These are phyloP conservation scores for Umbellularia californica DNA, from an alignment of 164 flowering plant genomes.

Conservation along the genomic window DNA sequence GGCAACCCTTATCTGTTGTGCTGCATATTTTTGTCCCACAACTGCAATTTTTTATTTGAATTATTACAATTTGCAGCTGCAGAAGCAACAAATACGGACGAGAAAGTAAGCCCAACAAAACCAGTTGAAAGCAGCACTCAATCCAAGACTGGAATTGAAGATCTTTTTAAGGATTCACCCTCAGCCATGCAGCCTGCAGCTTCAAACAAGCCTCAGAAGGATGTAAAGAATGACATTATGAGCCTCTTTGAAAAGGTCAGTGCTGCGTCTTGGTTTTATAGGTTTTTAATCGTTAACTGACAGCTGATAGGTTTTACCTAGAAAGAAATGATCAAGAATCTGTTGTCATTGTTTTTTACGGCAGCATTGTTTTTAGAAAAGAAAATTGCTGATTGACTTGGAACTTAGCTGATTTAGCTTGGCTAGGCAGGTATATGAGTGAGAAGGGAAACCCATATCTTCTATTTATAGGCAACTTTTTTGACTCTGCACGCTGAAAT, in stretches of 20 bases:
- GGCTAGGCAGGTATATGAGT: background rate
- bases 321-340: background rate
- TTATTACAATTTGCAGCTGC: constrained; percentile 51
- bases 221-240: constrained; percentile 87
- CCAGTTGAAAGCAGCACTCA: constrained; percentile 40
- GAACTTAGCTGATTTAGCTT: background rate
- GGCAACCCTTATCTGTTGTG: background rate
- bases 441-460: background rate
- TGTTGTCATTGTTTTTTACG: background rate
- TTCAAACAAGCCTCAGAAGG: constrained; percentile 58
- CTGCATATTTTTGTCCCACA: background rate
- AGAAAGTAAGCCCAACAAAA: constrained; percentile 34
- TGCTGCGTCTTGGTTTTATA: background rate
- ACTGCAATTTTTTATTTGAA: background rate
- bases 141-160: constrained; percentile 59
- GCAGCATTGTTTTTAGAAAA: background rate
- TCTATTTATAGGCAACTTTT: background rate
- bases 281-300: background rate
- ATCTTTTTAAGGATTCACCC: constrained; percentile 62
- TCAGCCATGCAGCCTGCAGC: constrained; percentile 14
- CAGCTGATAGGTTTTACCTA: background rate
- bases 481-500: too few relatives aligned
- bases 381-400: background rate
- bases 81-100: constrained; percentile 44
- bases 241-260: constrained; percentile 91